A percentile compares a stretch with the other conserved stretches of the same genome.
Conservation (phyloP, 2,329 filamentous ascomycete genomes). For the Emergomyces orientalis region DNA sequence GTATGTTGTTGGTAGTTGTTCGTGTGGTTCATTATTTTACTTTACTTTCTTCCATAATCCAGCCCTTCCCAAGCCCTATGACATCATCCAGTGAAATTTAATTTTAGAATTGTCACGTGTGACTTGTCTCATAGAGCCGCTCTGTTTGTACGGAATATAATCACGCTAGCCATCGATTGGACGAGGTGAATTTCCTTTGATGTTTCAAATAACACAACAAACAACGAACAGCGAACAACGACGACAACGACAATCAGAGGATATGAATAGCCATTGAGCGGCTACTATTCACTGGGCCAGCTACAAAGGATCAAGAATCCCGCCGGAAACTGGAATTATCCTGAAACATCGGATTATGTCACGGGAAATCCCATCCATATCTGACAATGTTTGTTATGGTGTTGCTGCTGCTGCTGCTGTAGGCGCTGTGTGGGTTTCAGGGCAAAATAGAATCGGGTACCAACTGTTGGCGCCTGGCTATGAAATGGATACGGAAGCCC, state of each 20-base stretch:
- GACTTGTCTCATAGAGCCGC: too few species aligned
- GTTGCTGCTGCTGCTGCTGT: not conserved
- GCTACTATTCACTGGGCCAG: not conserved
- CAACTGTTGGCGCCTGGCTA: not conserved
- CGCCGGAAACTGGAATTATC: not conserved
- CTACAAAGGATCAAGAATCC: not conserved
- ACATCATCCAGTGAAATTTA: not conserved
- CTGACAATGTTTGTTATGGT: not conserved
- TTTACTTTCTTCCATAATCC: too few species aligned
- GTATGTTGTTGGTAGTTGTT: not conserved
- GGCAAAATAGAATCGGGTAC: not conserved
- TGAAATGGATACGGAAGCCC: not conserved
- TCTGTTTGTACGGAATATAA: too few species aligned
- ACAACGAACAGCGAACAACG: not conserved
- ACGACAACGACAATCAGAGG: not conserved
- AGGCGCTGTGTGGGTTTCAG: conserved; percentile 4
- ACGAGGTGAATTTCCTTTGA: not conserved
- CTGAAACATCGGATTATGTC: not conserved
- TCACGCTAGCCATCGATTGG: not conserved
- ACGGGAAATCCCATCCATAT: not conserved
- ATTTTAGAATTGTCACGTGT: too few species aligned
- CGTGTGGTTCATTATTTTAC: too few species aligned
- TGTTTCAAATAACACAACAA: conserved; percentile 8
- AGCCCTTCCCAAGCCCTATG: too few species aligned
- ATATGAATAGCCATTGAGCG: not conserved